Evolutionary conservation across 495 filamentous ascomycete genomes (phyloP).

Genomic region (Penicillium bovifimosum): DNA sequence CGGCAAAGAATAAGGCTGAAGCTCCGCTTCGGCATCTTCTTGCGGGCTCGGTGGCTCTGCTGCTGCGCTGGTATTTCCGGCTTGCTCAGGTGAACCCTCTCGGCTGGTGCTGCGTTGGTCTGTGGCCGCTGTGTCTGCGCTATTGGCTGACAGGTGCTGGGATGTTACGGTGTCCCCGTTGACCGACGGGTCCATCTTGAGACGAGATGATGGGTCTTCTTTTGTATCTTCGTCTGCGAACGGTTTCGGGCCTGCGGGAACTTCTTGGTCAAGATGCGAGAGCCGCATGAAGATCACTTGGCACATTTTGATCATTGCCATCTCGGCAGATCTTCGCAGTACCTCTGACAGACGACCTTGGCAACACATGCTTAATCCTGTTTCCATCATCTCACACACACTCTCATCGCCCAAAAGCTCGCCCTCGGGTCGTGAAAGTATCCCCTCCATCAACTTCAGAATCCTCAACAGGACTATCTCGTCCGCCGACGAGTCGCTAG

Average conservation of each 20-base stretch:
- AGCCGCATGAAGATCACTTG: conserved; percentile 93
- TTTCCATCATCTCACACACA: conserved; percentile 99
- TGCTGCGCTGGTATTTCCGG: conserved; percentile 40
- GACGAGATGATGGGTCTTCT: conserved; percentile 41
- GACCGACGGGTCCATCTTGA: conserved; percentile 88
- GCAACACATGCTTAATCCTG: conserved; percentile 94
- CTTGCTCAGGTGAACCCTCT: conserved; percentile 31
- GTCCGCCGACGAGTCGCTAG: conserved; percentile 87
- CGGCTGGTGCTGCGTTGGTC: conserved; percentile 34
- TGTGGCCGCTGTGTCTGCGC: conserved; percentile 34
- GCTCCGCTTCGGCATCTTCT: conserved; percentile 42
- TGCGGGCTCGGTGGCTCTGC: conserved; percentile 39
- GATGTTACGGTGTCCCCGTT: conserved; percentile 59
- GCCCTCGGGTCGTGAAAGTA: conserved; percentile 89
- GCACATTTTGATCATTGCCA: conserved; percentile 97
- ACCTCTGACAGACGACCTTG: conserved; percentile 88
- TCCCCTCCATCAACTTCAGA: conserved; percentile 94
- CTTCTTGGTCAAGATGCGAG: conserved; percentile 75
- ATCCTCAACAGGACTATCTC: conserved; percentile 93
- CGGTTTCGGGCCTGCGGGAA: conserved; percentile 50
- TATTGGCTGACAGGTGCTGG: conserved; percentile 41
- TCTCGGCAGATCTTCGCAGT: conserved; percentile 84
- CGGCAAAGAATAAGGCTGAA: conserved; percentile 85
- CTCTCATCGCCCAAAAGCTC: conserved; percentile 91
- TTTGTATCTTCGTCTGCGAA: conserved; percentile 50